Percentiles rank a stretch among this genome's conserved stretches.
phyloP scores from a whole-genome alignment of 495 filamentous ascomycete species.

The Lindgomyces ingoldianus region DNA sequence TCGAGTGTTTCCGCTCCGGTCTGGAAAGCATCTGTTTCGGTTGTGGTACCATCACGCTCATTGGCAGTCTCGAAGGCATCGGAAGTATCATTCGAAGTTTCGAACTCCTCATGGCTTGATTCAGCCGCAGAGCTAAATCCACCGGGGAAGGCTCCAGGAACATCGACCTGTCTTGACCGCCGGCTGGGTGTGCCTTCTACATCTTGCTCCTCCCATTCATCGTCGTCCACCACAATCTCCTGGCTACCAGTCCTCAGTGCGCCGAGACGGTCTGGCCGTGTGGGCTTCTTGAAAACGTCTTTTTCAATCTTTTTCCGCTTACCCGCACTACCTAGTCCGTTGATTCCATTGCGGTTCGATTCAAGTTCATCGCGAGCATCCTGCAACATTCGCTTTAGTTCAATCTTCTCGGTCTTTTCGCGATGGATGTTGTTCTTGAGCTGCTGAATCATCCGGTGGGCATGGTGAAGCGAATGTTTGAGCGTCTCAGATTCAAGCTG shows the following conservation, averaged over 20 bases:
- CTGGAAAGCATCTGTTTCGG: slow-evolving; percentile 92
- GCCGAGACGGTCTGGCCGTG: slow-evolving; percentile 72
- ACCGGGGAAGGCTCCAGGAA: slow-evolving; percentile 45
- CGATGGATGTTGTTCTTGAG: slow-evolving; percentile 91
- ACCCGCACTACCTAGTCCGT: slow-evolving; percentile 51
- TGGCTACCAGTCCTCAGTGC: slow-evolving; percentile 71
- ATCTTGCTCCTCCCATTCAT: slow-evolving; percentile 88
- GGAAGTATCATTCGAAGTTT: slow-evolving; percentile 81
- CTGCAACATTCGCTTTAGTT: slow-evolving; percentile 92
- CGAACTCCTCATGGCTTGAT: slow-evolving; percentile 66
- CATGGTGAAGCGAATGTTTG: slow-evolving; percentile 89
- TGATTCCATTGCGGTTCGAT: slow-evolving; percentile 60
- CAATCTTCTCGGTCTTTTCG: slow-evolving; percentile 96
- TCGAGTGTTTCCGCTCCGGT: slow-evolving; percentile 82
- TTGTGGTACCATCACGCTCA: slow-evolving; percentile 66
- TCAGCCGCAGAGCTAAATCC: slow-evolving; percentile 44
- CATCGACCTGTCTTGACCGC: slow-evolving; percentile 28
- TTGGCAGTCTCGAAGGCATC: slow-evolving; percentile 85
- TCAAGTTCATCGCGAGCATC: slow-evolving; percentile 94
- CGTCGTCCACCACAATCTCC: slow-evolving; percentile 71
- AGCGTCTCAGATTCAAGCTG: slow-evolving; percentile 91
- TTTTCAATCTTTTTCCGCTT: slow-evolving; percentile 69
- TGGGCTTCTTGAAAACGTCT: slow-evolving; percentile 74
- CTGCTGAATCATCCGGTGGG: slow-evolving; percentile 93
- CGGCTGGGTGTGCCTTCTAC: slow-evolving; percentile 52